Evolutionary conservation across 352 stramenopile genomes (phyloP), one percentile per base, ranked within the genome.

Genomic region (Peronospora belbahrii): DNA sequence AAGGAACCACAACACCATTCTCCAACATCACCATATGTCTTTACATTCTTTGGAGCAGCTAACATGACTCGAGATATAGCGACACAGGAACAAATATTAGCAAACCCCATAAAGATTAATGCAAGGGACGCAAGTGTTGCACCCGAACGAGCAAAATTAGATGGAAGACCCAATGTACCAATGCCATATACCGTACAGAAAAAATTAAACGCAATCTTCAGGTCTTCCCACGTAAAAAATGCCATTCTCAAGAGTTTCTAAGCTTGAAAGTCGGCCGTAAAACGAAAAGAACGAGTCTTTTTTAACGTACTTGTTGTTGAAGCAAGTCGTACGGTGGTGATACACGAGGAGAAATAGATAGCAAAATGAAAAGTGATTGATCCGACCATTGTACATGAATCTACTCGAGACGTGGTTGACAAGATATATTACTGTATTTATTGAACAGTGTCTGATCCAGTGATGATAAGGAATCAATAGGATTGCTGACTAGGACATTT

Each of bases 111-210:
- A 48, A 83, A 62, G 28, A 80, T 32, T 28, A 81, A 40, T 9
- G 73, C 73, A 30, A 74, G 59, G 7, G 59, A 68, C 27, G 70
- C 70, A 24, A 72, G 62, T 6, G 59, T 55, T 2, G 59, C 59
- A 0, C 73, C 73, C 2, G 73, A 74, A 14, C 73, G 73, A 11
- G 73, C 62, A 48, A 79, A 85, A 50, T 83, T 85, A 42, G 65
- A 73, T 14, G 74, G 71, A 8, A 85, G 54, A 20, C 71, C 68
- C 4, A 85, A 62, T 25, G 74, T 83, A 20, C 74, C 74, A 38
- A 85, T 81, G 42, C 73, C 73, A 32, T 79, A 85, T 22, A 85
- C 68, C 33, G 62, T 74, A 48, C 73, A 85, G 50, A 79, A 75
- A 59, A 79, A 74, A 53, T 74, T 79, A 53, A 79, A 79, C 23